Conservation (phyloP, 169 alveolate species). For the Plasmodium reichenowi region DNA sequence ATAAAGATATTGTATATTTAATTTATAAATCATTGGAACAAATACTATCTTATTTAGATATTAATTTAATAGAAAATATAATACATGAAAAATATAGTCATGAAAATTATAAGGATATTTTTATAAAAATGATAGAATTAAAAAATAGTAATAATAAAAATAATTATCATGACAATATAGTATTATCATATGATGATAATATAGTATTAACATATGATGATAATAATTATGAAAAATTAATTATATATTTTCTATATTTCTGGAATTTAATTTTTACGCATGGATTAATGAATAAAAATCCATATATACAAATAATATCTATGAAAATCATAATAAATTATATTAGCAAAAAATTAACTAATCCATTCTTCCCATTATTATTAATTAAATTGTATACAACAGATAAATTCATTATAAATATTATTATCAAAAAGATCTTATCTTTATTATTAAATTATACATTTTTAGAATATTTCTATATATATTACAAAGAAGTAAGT, state of each 20-base stretch:
- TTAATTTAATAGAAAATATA: conserved; percentile 39
- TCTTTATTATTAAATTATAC: conserved; percentile 65
- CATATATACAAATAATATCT: conserved; percentile 71
- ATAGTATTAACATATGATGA: not conserved
- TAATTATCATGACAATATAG: not conserved
- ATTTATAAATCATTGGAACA: conserved; percentile 70
- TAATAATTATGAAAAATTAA: conserved; percentile 13
- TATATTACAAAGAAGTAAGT: conserved; percentile 60
- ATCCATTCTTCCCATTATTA: conserved; percentile 54
- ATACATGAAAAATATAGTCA: conserved; percentile 10
- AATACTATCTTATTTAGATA: conserved; percentile 24
- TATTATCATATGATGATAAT: not conserved
- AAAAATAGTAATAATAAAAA: not conserved
- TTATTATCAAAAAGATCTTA: conserved; percentile 58
- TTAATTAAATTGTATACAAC: conserved; percentile 42
- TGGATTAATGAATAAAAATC: conserved; percentile 56
- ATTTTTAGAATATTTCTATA: conserved; percentile 69
- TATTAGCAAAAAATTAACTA: conserved; percentile 43
- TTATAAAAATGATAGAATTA: conserved; percentile 2
- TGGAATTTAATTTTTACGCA: conserved; percentile 59
- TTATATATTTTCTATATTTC: conserved; percentile 63
- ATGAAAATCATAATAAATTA: conserved; percentile 45
- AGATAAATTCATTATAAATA: conserved; percentile 50
- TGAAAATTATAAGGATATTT: conserved; percentile 22
- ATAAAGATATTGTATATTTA: conserved; percentile 34